Evolutionary conservation across 768 basidiomycete species (phyloP), one percentile per base, ranked within the genome.

Genomic region (Cystobasidium tubakii): DNA sequence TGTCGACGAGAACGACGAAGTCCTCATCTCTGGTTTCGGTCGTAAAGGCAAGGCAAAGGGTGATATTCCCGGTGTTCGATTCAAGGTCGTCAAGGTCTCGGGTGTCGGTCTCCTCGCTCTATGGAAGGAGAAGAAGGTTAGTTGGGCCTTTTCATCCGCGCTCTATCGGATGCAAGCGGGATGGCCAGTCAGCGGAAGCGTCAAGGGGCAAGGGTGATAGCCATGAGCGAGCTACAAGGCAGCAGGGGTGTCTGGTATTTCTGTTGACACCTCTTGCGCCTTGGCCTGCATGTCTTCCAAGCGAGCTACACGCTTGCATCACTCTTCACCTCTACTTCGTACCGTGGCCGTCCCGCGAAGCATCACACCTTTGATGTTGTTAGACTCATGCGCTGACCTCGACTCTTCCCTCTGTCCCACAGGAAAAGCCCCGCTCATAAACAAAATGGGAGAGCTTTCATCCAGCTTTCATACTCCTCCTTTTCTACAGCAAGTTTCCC

Each of bases 1-100:
- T 82, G 92, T 98, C 79, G 96, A 97, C 80, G 95, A 98, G 87
- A 79, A 78, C 77, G 78, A 78, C 74, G 77, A 80, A 84, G 96
- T 99, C 78, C 89, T 96, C 78, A 97, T 98, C 83, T 97, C 95
- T 77, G 95, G 96, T 84, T 99, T 99, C 87, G 96, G 96, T 88
- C 92, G 96, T 82, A 88, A 94, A 79, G 96, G 96, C 78, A 98
- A 98, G 85, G 95, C 95, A 76, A 99, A 98, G 87, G 96, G 83
- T 36, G 95, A 98, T 90, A 98, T 99, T 84, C 96, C 96, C 50
- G 94, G 96, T 87, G 95, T 98, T 77, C 92, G 95, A 77, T 98
- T 97, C 90, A 98, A 99, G 85, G 89, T 98, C 79, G 96, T 99
- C 80, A 98, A 99, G 86, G 96, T 99, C 53, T 97, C 96, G 70